A percentile compares a stretch with the other conserved stretches of the same genome.
Evolutionary conservation across 441 rosid genomes (phyloP).

Genomic region (Erodium trifolium): DNA sequence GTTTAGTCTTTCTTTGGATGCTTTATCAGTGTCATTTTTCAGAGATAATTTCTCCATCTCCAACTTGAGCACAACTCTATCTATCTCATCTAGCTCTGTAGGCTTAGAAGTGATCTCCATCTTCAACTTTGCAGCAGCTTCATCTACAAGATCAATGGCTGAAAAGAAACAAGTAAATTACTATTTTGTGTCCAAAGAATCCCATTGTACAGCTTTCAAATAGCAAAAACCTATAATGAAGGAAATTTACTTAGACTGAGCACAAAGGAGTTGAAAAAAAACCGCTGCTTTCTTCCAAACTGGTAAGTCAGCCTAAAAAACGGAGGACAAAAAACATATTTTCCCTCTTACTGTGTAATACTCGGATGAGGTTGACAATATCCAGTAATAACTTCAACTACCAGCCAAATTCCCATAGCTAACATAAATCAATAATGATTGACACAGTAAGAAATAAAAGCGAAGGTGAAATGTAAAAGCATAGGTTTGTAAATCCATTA

Average conservation of each 20-base stretch:
- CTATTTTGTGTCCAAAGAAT: background rate
- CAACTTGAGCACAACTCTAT: conserved; percentile 91
- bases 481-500: background rate
- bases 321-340: background rate
- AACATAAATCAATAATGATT: background rate
- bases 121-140: conserved; percentile 97
- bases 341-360: background rate
- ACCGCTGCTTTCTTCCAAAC: background rate
- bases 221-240: background rate
- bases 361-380: background rate
- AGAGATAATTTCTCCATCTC: conserved; percentile 85
- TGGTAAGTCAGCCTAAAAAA: background rate
- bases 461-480: background rate
- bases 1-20: conserved; percentile 76
- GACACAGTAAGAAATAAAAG: background rate
- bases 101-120: conserved; percentile 99
- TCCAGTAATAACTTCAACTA: background rate
- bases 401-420: background rate
- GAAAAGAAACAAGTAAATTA: conserved; percentile 33
- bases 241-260: background rate
- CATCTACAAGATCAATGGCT: conserved; percentile 96
- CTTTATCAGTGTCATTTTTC: conserved; percentile 73
- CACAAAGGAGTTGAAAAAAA: background rate
- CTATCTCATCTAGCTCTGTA: conserved; percentile 89
- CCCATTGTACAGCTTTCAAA: background rate